These are phyloP conservation scores for Cenchrus americanus DNA, from an alignment of 176 grass and related monocot genomes.

Conservation along the genomic window DNA sequence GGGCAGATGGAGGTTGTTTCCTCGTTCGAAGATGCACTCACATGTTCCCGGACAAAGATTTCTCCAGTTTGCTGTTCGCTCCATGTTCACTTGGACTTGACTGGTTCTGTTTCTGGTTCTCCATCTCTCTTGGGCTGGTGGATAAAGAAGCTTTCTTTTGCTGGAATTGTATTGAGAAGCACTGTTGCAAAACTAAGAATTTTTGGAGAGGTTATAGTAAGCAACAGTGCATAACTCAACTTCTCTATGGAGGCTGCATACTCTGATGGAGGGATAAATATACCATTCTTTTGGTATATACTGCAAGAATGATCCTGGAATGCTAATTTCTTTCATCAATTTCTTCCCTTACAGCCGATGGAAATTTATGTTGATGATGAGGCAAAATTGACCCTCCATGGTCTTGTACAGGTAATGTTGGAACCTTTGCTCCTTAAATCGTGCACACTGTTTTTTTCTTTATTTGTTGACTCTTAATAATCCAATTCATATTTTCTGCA, in stretches of 20 bases:
- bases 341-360: slow-evolving; percentile 99
- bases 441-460: not conserved
- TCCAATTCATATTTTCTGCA: not conserved
- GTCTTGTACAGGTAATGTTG: slow-evolving; percentile 83
- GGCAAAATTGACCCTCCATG: slow-evolving; percentile 97
- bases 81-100: slow-evolving; percentile 6
- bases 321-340: slow-evolving; percentile 89
- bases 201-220: slow-evolving; percentile 6
- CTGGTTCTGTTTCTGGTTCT: slow-evolving; percentile 23
- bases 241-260: slow-evolving; percentile 38
- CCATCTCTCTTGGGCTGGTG: not conserved
- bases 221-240: slow-evolving; percentile 42
- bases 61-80: slow-evolving; percentile 29
- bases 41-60: not conserved
- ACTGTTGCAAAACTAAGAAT: slow-evolving; percentile 38
- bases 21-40: slow-evolving; percentile 21
- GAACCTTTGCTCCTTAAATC: too few relatives aligned
- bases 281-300: slow-evolving; percentile 63
- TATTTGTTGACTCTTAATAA: not conserved
- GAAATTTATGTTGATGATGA: slow-evolving; percentile 99
- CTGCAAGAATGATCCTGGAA: slow-evolving; percentile 61
- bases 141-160: slow-evolving; percentile 19
- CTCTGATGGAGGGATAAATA: slow-evolving; percentile 43
- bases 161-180: slow-evolving; percentile 37
- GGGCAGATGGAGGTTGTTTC: not conserved